Conservation (phyloP, 371 early-diverging fungal genomes). For the Mucor irregularis region DNA sequence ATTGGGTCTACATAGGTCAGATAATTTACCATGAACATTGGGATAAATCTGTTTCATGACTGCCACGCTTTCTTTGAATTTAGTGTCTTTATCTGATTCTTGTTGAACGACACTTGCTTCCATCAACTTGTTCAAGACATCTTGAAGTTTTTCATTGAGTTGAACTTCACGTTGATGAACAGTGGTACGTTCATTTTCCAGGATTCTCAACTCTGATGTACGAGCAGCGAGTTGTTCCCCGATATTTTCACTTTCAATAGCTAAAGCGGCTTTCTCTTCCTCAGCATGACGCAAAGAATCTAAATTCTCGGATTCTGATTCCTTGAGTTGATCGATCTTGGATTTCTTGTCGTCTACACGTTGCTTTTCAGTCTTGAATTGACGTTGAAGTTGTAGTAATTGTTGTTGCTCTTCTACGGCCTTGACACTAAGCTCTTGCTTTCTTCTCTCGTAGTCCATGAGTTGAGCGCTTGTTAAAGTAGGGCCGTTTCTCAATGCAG, state of each 20-base stretch:
- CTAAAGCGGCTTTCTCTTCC: constrained; percentile 28
- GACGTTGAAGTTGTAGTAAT: constrained; percentile 66
- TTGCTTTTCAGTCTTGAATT: constrained; percentile 66
- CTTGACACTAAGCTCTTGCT: constrained; percentile 68
- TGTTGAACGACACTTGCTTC: constrained; percentile 82
- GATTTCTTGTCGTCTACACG: constrained; percentile 59
- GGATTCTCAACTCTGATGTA: constrained; percentile 34
- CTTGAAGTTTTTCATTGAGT: constrained; percentile 82
- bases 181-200: constrained; percentile 46
- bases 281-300: constrained; percentile 31
- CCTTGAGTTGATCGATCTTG: constrained; percentile 53
- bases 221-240: constrained; percentile 32
- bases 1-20: constrained; percentile 90
- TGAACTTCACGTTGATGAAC: constrained; percentile 63
- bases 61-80: constrained; percentile 73
- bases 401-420: constrained; percentile 70
- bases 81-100: constrained; percentile 79
- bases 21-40: constrained; percentile 87
- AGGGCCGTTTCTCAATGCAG: constrained; percentile 9
- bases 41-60: constrained; percentile 84
- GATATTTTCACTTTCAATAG: constrained; percentile 22
- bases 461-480: constrained; percentile 41
- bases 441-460: constrained; percentile 61
- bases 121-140: constrained; percentile 69
- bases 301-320: constrained; percentile 35